Percentiles rank a stretch among this genome's conserved stretches.
phyloP scores from a whole-genome alignment of 106 monocot species.

The Vanilla planifolia region DNA sequence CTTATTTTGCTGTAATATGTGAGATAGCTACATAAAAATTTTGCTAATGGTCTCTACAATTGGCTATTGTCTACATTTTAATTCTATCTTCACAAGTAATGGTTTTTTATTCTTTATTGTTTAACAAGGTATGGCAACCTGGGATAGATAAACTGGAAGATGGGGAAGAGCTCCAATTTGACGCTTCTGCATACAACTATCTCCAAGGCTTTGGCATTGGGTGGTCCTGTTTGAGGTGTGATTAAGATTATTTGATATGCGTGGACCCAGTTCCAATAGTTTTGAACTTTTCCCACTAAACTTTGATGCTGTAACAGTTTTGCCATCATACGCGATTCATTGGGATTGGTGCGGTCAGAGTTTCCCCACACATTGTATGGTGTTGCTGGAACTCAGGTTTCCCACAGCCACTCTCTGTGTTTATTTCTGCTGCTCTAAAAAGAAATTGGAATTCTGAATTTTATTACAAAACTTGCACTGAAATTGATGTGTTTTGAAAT shows the following conservation, averaged over 20 bases:
- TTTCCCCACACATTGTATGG: slow-evolving; percentile 93
- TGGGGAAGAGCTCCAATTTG: slow-evolving; percentile 96
- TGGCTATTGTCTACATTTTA: too few relatives aligned
- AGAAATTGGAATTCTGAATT: neutral
- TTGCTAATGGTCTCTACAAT: too few relatives aligned
- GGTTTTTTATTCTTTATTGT: neutral
- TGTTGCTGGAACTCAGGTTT: slow-evolving; percentile 93
- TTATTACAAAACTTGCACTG: too few relatives aligned
- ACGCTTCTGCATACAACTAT: slow-evolving; percentile 88
- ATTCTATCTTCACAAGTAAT: neutral
- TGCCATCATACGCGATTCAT: slow-evolving; percentile 80
- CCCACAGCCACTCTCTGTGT: neutral
- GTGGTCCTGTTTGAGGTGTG: slow-evolving; percentile 93
- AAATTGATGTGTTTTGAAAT: too few relatives aligned
- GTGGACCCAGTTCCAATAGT: neutral
- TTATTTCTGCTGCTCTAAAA: neutral
- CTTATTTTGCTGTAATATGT: neutral
- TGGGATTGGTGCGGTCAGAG: slow-evolving; percentile 86
- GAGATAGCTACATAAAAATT: too few relatives aligned
- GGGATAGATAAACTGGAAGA: slow-evolving; percentile 91
- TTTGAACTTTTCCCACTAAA: neutral
- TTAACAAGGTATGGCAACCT: slow-evolving; percentile 83
- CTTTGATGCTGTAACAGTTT: slow-evolving; percentile 38
- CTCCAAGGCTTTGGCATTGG: slow-evolving; percentile 80
- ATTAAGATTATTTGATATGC: neutral